A percentile compares a stretch with the other conserved stretches of the same genome.
phyloP scores from a whole-genome alignment of 1,284 basidiomycete genomes.

The Malassezia cuniculi region DNA sequence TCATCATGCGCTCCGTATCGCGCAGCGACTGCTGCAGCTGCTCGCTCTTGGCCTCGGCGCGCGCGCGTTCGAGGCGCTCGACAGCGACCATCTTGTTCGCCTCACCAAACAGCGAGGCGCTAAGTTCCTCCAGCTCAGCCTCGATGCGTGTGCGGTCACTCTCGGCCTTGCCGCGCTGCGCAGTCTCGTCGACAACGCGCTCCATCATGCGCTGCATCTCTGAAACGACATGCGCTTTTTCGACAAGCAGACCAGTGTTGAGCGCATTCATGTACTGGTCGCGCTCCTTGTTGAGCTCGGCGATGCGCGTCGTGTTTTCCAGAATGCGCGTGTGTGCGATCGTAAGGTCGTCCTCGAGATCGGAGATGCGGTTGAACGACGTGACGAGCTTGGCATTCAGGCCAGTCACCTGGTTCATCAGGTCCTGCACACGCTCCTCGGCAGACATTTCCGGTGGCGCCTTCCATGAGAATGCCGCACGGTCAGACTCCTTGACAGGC shows the following conservation, averaged over 20 bases:
- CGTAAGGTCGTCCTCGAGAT: slow-evolving; percentile 81
- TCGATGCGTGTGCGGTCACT: slow-evolving; percentile 55
- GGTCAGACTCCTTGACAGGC: too few relatives aligned
- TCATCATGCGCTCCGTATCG: slow-evolving; percentile 60
- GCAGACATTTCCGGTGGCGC: slow-evolving; percentile 45
- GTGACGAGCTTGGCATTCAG: slow-evolving; percentile 83
- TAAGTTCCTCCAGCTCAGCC: slow-evolving; percentile 67
- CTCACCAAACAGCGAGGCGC: slow-evolving; percentile 54
- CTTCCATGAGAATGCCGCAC: too few relatives aligned
- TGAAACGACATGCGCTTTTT: slow-evolving; percentile 70
- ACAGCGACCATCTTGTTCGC: slow-evolving; percentile 58
- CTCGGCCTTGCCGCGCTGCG: slow-evolving; percentile 71
- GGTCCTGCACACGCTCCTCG: slow-evolving; percentile 65
- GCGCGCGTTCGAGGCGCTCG: slow-evolving; percentile 61
- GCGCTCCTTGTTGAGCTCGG: slow-evolving; percentile 52
- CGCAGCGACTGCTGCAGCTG: slow-evolving; percentile 67
- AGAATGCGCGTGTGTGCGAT: slow-evolving; percentile 61
- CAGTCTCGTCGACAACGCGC: slow-evolving; percentile 81
- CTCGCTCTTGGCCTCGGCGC: slow-evolving; percentile 68
- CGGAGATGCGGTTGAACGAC: slow-evolving; percentile 78
- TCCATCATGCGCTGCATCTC: slow-evolving; percentile 91
- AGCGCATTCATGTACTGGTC: slow-evolving; percentile 46
- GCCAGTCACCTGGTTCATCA: slow-evolving; percentile 74
- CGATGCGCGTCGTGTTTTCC: slow-evolving; percentile 24
- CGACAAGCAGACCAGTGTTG: slow-evolving; percentile 71